phyloP scores from a whole-genome alignment of 176 grass and related monocot species.

The Oryza australiensis region DNA sequence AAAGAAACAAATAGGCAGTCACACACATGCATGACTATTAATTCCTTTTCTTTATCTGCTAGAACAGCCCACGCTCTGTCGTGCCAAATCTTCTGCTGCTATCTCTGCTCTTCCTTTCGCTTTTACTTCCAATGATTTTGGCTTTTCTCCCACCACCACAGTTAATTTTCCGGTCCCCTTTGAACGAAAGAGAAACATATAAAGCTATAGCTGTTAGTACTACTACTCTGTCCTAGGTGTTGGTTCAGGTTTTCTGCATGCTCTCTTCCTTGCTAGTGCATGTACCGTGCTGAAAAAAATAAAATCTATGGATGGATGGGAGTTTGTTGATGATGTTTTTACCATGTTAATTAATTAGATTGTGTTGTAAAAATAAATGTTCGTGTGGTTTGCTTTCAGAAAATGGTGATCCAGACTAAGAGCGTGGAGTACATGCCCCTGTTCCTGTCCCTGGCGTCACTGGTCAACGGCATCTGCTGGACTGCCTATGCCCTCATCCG shows the following conservation, averaged over 20 bases:
- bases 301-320: neutral
- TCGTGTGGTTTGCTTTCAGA: constrained; percentile 41
- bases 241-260: neutral
- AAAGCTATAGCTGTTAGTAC: neutral
- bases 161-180: neutral
- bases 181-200: neutral
- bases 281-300: neutral
- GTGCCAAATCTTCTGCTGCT: neutral
- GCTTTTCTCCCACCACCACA: neutral
- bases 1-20: neutral
- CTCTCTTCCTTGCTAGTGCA: neutral
- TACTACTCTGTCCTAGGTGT: neutral
- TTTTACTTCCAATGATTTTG: neutral
- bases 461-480: constrained; percentile 91
- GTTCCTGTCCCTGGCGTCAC: constrained; percentile 75
- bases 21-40: neutral
- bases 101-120: neutral
- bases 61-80: neutral
- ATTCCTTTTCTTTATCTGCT: constrained; percentile 8
- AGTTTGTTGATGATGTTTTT: neutral
- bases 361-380: neutral
- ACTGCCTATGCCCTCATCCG: constrained; percentile 93
- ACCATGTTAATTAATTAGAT: neutral
- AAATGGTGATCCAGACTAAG: constrained; percentile 98
- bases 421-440: constrained; percentile 99